Evolutionary conservation across 352 stramenopile species (phyloP).

Genomic region (Globisporangium nodosum): DNA sequence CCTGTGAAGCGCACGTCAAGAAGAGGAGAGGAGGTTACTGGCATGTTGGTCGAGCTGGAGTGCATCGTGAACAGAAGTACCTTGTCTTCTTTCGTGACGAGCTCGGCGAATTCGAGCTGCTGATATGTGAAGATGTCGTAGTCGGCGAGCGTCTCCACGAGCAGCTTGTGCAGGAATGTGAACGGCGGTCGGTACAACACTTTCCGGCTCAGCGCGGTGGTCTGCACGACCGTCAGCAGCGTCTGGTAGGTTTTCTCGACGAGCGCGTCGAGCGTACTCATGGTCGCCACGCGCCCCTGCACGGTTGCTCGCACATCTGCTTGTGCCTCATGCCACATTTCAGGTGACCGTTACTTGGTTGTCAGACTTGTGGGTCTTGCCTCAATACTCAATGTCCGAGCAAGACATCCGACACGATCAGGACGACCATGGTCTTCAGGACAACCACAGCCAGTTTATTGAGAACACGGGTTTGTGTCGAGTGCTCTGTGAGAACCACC

Average conservation of each 20-base stretch:
- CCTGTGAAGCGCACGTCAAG: conserved; percentile 18
- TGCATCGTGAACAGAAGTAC: conserved; percentile 14
- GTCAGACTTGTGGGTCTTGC: too few species aligned
- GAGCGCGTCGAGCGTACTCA: conserved; percentile 18
- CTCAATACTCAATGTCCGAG: too few species aligned
- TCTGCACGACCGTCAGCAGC: conserved; percentile 59
- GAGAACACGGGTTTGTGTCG: too few species aligned
- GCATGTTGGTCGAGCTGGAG: background rate
- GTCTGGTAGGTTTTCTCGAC: conserved; percentile 63
- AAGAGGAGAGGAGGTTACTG: background rate
- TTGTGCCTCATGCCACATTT: background rate
- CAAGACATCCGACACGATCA: too few species aligned
- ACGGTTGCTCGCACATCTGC: background rate
- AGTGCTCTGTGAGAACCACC: too few species aligned
- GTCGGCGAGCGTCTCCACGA: conserved; percentile 54
- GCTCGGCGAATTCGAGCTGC: conserved; percentile 54
- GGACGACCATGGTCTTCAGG: too few species aligned
- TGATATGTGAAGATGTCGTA: conserved; percentile 62
- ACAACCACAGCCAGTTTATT: too few species aligned
- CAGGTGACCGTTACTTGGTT: conserved; percentile 2
- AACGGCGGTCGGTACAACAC: conserved; percentile 71
- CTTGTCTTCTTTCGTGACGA: conserved; percentile 74
- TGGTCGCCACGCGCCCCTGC: background rate
- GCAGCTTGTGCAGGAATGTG: conserved; percentile 78
- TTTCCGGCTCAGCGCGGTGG: conserved; percentile 60